A percentile compares a stretch with the other conserved stretches of the same genome.
phyloP scores from a whole-genome alignment of 345 rosid species.

The Sisymbrium irio region DNA sequence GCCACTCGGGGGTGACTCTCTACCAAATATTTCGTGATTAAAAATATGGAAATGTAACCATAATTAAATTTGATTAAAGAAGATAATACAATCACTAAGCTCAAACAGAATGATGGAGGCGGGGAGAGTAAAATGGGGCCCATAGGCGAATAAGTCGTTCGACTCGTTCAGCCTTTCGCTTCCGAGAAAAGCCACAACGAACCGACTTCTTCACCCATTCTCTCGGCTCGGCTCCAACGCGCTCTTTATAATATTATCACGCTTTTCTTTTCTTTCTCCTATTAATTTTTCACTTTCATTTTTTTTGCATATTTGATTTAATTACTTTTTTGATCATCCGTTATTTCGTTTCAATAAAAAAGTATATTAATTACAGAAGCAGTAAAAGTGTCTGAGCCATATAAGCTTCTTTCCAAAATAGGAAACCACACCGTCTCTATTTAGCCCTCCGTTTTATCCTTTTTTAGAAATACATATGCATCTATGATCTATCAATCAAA shows the following conservation, averaged over 20 bases:
- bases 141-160: conserved; percentile 11
- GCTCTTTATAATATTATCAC: neutral
- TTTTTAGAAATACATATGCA: neutral
- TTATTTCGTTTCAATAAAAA: too few species aligned
- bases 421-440: neutral
- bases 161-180: conserved; percentile 20
- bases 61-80: too few species aligned
- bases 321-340: too few species aligned
- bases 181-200: conserved; percentile 22
- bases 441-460: neutral
- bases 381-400: neutral
- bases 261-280: too few species aligned
- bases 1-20: neutral
- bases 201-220: neutral
- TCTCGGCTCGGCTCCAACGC: neutral
- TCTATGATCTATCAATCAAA: neutral
- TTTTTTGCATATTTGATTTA: too few species aligned
- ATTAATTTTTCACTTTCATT: too few species aligned
- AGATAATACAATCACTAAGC: neutral
- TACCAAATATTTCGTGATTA: too few species aligned
- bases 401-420: neutral
- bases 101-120: neutral
- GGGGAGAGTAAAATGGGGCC: neutral
- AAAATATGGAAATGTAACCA: too few species aligned
- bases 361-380: neutral